Evolutionary conservation across 306 rosid species (phyloP), one percentile per base, ranked within the genome.

Genomic region (Cucumis hystrix): DNA sequence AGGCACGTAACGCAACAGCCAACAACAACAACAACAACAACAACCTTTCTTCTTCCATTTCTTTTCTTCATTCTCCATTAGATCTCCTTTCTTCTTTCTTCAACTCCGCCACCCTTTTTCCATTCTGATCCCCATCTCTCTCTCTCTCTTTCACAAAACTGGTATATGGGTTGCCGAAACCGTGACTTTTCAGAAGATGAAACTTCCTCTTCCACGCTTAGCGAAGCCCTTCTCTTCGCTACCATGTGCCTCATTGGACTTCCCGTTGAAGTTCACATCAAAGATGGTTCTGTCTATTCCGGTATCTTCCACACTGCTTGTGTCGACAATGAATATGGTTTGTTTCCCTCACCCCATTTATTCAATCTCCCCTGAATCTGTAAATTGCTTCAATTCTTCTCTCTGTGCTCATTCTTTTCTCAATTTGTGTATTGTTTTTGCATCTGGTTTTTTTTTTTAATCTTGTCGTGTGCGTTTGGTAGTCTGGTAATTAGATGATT

Each of bases 301-400:
- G 98, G 97, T 82, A 88, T 87, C 86, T 90, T 94, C 89, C 85
- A 90, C 86, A 90, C 97, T 63, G 91, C 97, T 60, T 89, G 86
- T 65, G 73, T 83, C 52, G 87, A 88, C 16, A 75, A 61, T 25
- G 81, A 83, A 64, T 91, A 83, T n/a, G 95, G 97, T 90, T 58
- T 20, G 81, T 49, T 77, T 80, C 33, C 40, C 55, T 78, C 20
- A 8, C 14, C 51, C 72, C 43, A 13, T 65, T 74, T 28, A 16
- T 83, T 55, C 59, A 51, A 9, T 41, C 21, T 41, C 17, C 23
- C 25, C 13, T 9, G 52, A 39, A 18, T 67, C 75, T 68, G 1
- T 69, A 1, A 5, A 3, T 20, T 45, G 20, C 20, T 43, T 12
- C 6, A 43, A 69, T 69, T 12, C 7, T 45, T 13, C 30, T 69